These are phyloP conservation scores for Cairneyella variabilis DNA, from an alignment of 495 filamentous ascomycete species.

Conservation along the genomic window DNA sequence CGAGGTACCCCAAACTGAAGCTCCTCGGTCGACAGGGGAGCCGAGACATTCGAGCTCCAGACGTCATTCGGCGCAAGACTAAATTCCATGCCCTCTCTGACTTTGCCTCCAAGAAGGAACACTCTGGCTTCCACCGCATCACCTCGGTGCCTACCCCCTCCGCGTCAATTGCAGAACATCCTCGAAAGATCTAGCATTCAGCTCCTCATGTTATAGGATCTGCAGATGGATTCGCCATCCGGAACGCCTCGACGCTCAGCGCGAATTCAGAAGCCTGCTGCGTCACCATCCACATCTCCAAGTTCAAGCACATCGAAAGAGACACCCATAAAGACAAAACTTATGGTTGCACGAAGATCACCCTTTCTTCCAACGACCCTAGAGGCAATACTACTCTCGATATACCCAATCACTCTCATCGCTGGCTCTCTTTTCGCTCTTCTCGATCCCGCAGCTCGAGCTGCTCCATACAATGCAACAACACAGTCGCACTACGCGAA, in stretches of 20 bases:
- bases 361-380: slow-evolving; percentile 48
- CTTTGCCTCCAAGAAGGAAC: slow-evolving; percentile 1
- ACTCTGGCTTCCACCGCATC: slow-evolving; percentile 15
- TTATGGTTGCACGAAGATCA: slow-evolving; percentile 13
- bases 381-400: slow-evolving; percentile 55
- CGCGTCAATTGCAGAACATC: slow-evolving; percentile 5
- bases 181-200: not conserved
- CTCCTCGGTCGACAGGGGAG: too few species aligned
- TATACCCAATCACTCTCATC: slow-evolving; percentile 74
- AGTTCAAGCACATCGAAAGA: not conserved
- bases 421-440: slow-evolving; percentile 76
- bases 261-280: slow-evolving; percentile 12
- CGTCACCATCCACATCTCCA: not conserved
- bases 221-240: slow-evolving; percentile 22
- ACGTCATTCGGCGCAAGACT: too few species aligned
- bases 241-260: slow-evolving; percentile 21
- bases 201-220: slow-evolving; percentile 16
- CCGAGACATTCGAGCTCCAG: too few species aligned
- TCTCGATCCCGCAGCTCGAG: slow-evolving; percentile 66
- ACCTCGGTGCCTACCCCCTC: slow-evolving; percentile 4
- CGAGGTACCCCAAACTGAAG: too few species aligned
- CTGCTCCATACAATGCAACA: slow-evolving; percentile 49
- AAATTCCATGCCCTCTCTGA: slow-evolving; percentile 15
- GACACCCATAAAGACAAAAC: not conserved
- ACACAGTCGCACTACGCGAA: slow-evolving; percentile 54